Conservation (phyloP, 805 yeast genomes). For the Pichia kluyveri region DNA sequence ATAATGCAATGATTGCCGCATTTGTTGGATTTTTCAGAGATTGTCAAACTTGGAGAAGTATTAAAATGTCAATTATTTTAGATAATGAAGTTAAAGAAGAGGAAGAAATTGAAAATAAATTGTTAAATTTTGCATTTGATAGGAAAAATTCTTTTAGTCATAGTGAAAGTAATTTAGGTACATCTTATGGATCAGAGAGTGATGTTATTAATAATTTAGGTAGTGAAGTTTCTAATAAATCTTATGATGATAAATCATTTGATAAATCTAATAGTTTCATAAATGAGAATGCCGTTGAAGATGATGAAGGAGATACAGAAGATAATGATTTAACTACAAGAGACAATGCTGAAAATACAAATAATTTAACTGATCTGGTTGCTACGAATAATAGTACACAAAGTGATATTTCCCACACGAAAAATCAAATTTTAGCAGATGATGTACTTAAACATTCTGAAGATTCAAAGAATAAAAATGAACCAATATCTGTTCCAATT, state of each 20-base stretch:
- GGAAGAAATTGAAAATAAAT: constrained; percentile 8
- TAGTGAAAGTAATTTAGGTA: constrained; percentile 12
- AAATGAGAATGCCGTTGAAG: not conserved
- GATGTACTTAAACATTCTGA: not conserved
- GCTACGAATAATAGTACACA: not conserved
- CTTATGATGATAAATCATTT: not conserved
- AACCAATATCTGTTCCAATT: constrained; percentile 9
- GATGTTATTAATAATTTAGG: not conserved
- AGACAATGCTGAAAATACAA: not conserved
- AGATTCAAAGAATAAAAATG: too few species aligned
- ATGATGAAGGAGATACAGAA: constrained; percentile 17
- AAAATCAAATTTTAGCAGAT: too few species aligned
- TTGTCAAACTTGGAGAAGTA: constrained; percentile 54
- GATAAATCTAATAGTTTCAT: not conserved
- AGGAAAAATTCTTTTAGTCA: constrained; percentile 15
- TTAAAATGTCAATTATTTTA: constrained; percentile 40
- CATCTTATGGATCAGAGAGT: constrained; percentile 16
- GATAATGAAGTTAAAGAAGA: constrained; percentile 10
- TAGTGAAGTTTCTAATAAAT: not conserved
- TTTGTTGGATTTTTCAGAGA: constrained; percentile 43
- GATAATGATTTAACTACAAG: not conserved
- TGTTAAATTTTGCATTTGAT: constrained; percentile 6
- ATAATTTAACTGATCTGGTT: not conserved
- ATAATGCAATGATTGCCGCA: constrained; percentile 49
- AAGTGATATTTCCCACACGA: not conserved